Evolutionary conservation across 208 protist genomes (phyloP), one percentile per base, ranked within the genome.

Genomic region (Wallacemonas rigidus): DNA sequence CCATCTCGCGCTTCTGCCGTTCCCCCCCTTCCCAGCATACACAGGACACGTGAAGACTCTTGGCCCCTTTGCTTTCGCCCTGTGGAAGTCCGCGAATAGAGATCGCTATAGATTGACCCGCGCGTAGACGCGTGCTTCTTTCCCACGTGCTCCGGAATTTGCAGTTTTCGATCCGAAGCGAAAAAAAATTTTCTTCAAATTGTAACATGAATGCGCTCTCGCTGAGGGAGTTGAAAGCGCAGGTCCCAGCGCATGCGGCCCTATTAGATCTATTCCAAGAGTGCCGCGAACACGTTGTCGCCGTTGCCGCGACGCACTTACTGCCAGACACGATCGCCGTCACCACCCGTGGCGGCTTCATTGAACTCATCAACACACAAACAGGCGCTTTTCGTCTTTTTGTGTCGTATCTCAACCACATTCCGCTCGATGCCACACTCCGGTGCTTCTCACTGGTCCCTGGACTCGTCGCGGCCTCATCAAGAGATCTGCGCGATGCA

Each of bases 401-500:
- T 61, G 74, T 94, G 51, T 91, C 85, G 8, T 79, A 91, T 67
- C 75, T 96, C 3, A 79, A 86, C 11, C 62, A 55, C 2, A 90
- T 87, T n/a, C 87, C 88, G 7, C 67, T 96, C 3, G 83, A 92
- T 43, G 72, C 87, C 12, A 56, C 79, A 36, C 79, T 96, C 50
- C 79, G 89, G 12, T 96, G 91, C 76, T 89, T 96, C 65, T 86
- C 91, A 3, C 85, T 96, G 17, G 83, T 82, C 4, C 91, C 88
- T 7, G 76, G 85, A 9, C 73, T 84, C n/a, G 71, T 76, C 41
- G 72, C 70, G 15, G 72, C 75, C 39, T 63, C 62, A 6, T 17
- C 50, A 41, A 5, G 14, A 9, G 45, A 50, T 58, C 26, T 51
- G 0, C n/a, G 12, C n/a, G 4, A 44, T 4, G 77, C 67, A 38